Evolutionary conservation across 192 early-diverging fungal genomes (phyloP).

Genomic region (Rhizophagus prolifer): DNA sequence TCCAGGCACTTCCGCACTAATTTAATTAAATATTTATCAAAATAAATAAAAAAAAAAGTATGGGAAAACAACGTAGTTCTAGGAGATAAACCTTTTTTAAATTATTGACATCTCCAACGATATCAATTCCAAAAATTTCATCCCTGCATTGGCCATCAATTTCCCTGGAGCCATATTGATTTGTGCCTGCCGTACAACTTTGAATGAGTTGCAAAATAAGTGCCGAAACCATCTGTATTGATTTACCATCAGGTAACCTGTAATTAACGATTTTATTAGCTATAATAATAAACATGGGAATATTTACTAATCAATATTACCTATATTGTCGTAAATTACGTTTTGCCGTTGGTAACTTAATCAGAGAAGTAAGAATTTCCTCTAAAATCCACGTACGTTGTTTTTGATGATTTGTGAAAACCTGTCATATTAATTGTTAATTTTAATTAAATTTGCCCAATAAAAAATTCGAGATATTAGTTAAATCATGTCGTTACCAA

Average conservation of each 20-base stretch:
- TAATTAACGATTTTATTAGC: not conserved
- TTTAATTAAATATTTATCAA: not conserved
- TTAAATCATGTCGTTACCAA: slow-evolving; percentile 28
- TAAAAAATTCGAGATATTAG: not conserved
- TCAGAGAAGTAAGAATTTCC: slow-evolving; percentile 76
- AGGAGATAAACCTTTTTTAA: slow-evolving; percentile 31
- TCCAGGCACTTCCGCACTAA: slow-evolving; percentile 32
- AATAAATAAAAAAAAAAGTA: too few species aligned
- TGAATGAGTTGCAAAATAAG: slow-evolving; percentile 75
- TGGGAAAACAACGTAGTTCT: slow-evolving; percentile 19
- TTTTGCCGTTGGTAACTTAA: slow-evolving; percentile 55
- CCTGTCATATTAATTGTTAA: not conserved
- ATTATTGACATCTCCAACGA: not conserved
- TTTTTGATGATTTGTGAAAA: slow-evolving; percentile 52
- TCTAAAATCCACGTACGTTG: slow-evolving; percentile 84
- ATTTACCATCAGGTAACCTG: slow-evolving; percentile 54
- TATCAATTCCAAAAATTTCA: not conserved
- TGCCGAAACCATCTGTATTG: slow-evolving; percentile 70
- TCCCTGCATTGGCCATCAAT: slow-evolving; percentile 13
- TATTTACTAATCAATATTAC: too few species aligned
- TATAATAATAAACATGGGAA: not conserved
- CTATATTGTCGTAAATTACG: slow-evolving; percentile 30
- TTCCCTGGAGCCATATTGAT: not conserved
- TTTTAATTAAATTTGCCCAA: not conserved
- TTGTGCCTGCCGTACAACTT: slow-evolving; percentile 40